phyloP scores from a whole-genome alignment of 1,284 basidiomycete species.

The Cerioporus squamosus region DNA sequence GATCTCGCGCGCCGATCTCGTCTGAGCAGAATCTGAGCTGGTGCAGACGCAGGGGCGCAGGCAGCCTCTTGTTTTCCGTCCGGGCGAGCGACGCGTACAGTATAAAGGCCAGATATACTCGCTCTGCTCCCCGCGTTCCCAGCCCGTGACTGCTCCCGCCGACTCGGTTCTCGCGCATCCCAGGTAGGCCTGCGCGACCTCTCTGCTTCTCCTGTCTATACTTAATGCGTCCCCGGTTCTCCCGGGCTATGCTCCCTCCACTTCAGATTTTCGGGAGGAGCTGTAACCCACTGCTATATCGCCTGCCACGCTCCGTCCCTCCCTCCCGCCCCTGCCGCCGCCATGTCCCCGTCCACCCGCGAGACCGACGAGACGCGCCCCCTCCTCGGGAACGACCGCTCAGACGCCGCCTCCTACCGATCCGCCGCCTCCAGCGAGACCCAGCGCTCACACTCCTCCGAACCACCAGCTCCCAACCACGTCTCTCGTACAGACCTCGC shows the following conservation, averaged over 20 bases:
- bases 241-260: constrained; percentile 14
- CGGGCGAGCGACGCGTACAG: neutral
- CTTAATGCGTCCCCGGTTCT: constrained; percentile 16
- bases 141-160: no score
- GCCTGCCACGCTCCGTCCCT: neutral
- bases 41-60: neutral
- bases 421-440: constrained; percentile 17
- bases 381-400: constrained; percentile 23
- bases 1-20: constrained; percentile 11
- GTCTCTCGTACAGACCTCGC: constrained; percentile 55
- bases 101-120: no score
- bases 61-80: neutral
- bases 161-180: no score
- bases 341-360: constrained; percentile 19
- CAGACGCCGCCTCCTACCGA: constrained; percentile 17
- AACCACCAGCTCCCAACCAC: constrained; percentile 39
- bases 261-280: constrained; percentile 28
- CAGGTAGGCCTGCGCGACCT: neutral
- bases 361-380: constrained; percentile 30
- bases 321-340: constrained; percentile 5
- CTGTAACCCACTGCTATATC: constrained; percentile 16
- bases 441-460: constrained; percentile 17
- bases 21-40: neutral
- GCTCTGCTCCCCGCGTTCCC: no score
- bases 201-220: constrained; percentile 3